A percentile compares a stretch with the other conserved stretches of the same genome.
phyloP scores from a whole-genome alignment of 2,329 filamentous ascomycete species.

The Cytospora piceicola region DNA sequence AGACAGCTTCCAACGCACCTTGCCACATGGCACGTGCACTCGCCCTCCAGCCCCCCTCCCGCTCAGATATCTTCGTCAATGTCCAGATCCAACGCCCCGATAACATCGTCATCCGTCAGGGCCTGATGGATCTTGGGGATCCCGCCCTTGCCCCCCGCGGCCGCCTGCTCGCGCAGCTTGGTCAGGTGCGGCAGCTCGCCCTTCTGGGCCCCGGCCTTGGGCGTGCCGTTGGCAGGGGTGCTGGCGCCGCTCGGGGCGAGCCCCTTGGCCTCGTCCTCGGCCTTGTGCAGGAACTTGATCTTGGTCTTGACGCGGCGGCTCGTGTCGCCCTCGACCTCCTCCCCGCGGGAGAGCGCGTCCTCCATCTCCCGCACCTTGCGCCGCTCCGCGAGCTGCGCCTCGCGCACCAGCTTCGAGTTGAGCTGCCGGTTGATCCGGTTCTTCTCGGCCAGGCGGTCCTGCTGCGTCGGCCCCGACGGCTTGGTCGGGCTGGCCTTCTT shows the following conservation, averaged over 20 bases:
- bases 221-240: slow-evolving; percentile 58
- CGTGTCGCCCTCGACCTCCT: slow-evolving; percentile 61
- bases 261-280: slow-evolving; percentile 52
- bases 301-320: slow-evolving; percentile 67
- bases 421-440: slow-evolving; percentile 83
- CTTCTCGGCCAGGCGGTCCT: slow-evolving; percentile 80
- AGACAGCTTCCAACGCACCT: neutral
- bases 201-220: slow-evolving; percentile 50
- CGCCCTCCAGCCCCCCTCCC: neutral
- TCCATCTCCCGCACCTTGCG: slow-evolving; percentile 62
- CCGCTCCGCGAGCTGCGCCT: slow-evolving; percentile 83
- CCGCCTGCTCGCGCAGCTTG: slow-evolving; percentile 49
- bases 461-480: slow-evolving; percentile 61
- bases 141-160: slow-evolving; percentile 59
- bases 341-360: slow-evolving; percentile 65
- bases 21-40: neutral
- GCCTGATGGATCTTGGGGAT: slow-evolving; percentile 74
- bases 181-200: slow-evolving; percentile 55
- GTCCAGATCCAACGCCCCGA: slow-evolving; percentile 84
- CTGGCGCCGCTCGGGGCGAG: slow-evolving; percentile 54
- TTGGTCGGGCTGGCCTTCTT: slow-evolving; percentile 56
- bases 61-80: slow-evolving; percentile 80
- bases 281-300: slow-evolving; percentile 70
- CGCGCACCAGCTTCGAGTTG: slow-evolving; percentile 88
- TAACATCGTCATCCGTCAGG: slow-evolving; percentile 89